Evolutionary conservation across 2,329 filamentous ascomycete species (phyloP).

Genomic region (Aspergillus pseudotamarii): DNA sequence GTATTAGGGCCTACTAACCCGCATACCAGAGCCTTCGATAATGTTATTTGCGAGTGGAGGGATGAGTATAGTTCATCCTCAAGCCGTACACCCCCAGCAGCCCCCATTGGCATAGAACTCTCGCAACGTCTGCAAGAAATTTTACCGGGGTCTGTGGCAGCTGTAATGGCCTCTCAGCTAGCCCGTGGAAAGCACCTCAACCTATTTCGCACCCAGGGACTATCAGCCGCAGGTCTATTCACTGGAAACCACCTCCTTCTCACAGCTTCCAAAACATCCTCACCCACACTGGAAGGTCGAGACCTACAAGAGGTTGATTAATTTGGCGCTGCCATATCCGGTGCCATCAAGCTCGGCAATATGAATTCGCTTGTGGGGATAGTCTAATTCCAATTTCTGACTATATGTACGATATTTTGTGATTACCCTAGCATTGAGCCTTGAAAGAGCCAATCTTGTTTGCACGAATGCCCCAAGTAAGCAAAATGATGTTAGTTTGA

Average conservation of each 20-base stretch:
- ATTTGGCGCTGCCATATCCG: not conserved
- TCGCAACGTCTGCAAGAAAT: not conserved
- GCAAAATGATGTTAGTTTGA: too few relatives aligned
- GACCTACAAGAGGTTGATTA: slow-evolving; percentile 3
- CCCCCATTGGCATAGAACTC: not conserved
- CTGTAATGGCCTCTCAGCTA: not conserved
- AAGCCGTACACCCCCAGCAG: not conserved
- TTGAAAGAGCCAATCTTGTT: too few relatives aligned
- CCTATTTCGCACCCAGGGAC: not conserved
- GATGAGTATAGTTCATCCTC: not conserved
- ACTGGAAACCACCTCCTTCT: not conserved
- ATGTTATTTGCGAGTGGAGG: not conserved
- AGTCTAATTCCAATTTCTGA: not conserved
- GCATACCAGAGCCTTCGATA: not conserved
- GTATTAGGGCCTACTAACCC: slow-evolving; percentile 3
- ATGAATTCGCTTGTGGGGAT: not conserved
- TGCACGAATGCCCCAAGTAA: too few relatives aligned
- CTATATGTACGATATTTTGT: not conserved
- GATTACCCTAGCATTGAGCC: too few relatives aligned
- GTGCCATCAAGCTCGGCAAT: not conserved
- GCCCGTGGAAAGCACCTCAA: not conserved
- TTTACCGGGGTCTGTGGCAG: not conserved
- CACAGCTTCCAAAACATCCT: not conserved
- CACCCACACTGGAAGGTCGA: not conserved
- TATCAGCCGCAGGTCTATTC: not conserved